Conservation (phyloP, 192 early-diverging fungal species). For the Coemansia sp. region DNA sequence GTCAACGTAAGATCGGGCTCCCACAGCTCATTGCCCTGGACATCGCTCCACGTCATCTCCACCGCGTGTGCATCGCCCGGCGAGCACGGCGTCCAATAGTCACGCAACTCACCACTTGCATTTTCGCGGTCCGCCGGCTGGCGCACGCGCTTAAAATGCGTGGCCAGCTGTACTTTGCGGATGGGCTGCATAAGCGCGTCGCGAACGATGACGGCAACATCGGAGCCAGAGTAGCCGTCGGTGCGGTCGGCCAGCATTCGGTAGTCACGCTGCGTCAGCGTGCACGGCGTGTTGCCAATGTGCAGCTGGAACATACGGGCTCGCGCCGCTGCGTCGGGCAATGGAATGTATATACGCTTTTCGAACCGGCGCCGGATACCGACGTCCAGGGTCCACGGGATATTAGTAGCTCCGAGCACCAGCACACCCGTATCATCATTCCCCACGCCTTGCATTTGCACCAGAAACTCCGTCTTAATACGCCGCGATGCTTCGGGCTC, state of each 20-base stretch:
- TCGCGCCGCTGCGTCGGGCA: slow-evolving; percentile 86
- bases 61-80: slow-evolving; percentile 84
- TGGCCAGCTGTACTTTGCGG: slow-evolving; percentile 91
- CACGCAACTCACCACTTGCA: slow-evolving; percentile 9
- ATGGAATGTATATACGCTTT: slow-evolving; percentile 96
- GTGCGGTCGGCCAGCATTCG: slow-evolving; percentile 74
- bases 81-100: slow-evolving; percentile 88
- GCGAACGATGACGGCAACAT: slow-evolving; percentile 90
- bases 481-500: slow-evolving; percentile 91
- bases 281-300: slow-evolving; percentile 88
- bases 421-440: slow-evolving; percentile 94
- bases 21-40: slow-evolving; percentile 80
- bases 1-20: slow-evolving; percentile 84
- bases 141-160: slow-evolving; percentile 79
- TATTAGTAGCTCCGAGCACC: slow-evolving; percentile 95
- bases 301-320: slow-evolving; percentile 91
- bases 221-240: slow-evolving; percentile 94
- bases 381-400: slow-evolving; percentile 92
- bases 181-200: slow-evolving; percentile 98
- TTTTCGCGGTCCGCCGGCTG: slow-evolving; percentile 12
- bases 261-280: slow-evolving; percentile 72
- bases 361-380: slow-evolving; percentile 96
- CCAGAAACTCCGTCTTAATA: slow-evolving; percentile 97
- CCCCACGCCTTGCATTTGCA: slow-evolving; percentile 99
- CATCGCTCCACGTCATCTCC: slow-evolving; percentile 87